Evolutionary conservation across 1,139 yeast genomes (phyloP), one percentile per base, ranked within the genome.

Genomic region (Nakaseomyces bracarensis): DNA sequence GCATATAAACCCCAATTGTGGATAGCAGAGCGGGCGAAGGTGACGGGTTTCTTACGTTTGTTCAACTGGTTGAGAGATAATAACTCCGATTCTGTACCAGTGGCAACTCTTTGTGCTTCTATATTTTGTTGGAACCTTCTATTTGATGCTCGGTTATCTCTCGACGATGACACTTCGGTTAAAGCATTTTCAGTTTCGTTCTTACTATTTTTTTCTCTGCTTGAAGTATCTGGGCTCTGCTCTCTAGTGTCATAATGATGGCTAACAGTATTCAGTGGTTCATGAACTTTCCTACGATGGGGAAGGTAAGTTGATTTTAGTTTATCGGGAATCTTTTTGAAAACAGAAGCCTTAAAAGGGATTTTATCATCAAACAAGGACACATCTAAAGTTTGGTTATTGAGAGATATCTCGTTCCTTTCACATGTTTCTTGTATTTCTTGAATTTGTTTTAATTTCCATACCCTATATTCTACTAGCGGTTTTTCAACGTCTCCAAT

Each of bases 1-100:
- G 98, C 98, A 64, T 87, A 91, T 39, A 91, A 66, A 0, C 99
- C 99, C 98, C 98, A 91, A 57, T 91, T 87, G 61, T 93, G 98
- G 54, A 91, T 91, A 0, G 96, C 94, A 1, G 97, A 87, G 43
- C 98, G 70, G 0, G 97, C 96, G 69, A 89, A 89, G 14, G 93
- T 82, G 10, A 91, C 96, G 0, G 96, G 95, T 60, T 91, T 91
- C 62, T 82, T 86, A 47, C 97, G 74, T 61, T 86, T 86, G 50
- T 87, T 84, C 54, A 89, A 72, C 54, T 77, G 83, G 54, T 79
- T 79, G 64, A 86, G 72, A 44, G 84, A 80, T 51, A 85, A 66
- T 4, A 83, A 74, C 54, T 86, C 96, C 1, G 93, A 81, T 53
- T 86, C 96, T 8, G 81, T 72, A 31, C 93, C 89, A 49, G 86